Evolutionary conservation across 345 rosid genomes (phyloP), one percentile per base, ranked within the genome.

Genomic region (Alliaria petiolata): DNA sequence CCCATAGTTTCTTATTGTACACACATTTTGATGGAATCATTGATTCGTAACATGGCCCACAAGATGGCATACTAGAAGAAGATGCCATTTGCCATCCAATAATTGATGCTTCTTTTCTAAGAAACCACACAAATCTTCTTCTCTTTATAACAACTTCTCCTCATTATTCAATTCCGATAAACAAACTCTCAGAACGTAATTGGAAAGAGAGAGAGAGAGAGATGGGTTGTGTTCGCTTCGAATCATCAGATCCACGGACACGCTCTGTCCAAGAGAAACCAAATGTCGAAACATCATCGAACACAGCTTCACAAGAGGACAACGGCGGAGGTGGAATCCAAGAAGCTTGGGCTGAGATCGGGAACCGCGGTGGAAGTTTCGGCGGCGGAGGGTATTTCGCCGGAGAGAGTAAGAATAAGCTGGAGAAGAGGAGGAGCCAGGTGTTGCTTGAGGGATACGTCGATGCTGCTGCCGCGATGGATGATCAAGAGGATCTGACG

Each of bases 401-500:
- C 25, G 70, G 65, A 0, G 77, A 68, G 66, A 50, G 15, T 28
- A 51, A 2, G 22, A 71, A 71, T 6, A 78, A 61, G 64, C 75
- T 69, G 44, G 82, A 77, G 72, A 91, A 86, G 75, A 85, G 80
- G 77, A 92, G 78, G 86, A 92, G 83, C 51, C 97, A 85, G 70
- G 98, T 92, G 55, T 61, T 92, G 83, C 82, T 92, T 0, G 91
- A 92, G 65, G 95, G 96, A 11, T 92, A 88, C 68, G 92, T 78
- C 16, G 80, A 79, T 30, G 56, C 81, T 71, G 53, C 75, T 42
- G 58, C 22, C 4, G 49, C 74, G 5, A 81, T 33, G 3, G 62
- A 70, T 57, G 76, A 76, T 45, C 51, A 53, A 61, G 93, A 87
- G 39, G 91, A 90, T 49, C 78, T 92, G 64, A 84, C 59, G 78